These are phyloP conservation scores for Pichia norvegensis DNA, from an alignment of 1,139 yeast genomes.

Conservation along the genomic window DNA sequence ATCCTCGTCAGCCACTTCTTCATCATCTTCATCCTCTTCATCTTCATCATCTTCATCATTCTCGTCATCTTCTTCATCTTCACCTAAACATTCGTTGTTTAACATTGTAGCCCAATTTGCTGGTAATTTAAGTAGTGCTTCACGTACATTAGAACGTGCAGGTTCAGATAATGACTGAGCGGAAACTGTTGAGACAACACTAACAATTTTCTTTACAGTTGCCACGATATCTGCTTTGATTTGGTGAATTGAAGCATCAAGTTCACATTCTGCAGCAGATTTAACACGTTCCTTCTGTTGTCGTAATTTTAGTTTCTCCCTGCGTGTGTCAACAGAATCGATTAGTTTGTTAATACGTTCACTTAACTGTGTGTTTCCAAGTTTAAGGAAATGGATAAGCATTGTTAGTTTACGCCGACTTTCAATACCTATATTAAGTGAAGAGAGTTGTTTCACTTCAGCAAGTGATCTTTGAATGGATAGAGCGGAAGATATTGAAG, in stretches of 20 bases:
- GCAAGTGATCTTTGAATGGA: constrained; percentile 25
- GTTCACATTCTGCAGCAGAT: constrained; percentile 4
- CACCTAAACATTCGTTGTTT: constrained; percentile 23
- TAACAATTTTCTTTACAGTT: constrained; percentile 83
- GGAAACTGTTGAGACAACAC: constrained; percentile 76
- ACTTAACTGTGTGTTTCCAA: constrained; percentile 29
- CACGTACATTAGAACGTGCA: constrained; percentile 76
- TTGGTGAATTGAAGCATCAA: constrained; percentile 27
- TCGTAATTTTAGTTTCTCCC: constrained; percentile 8
- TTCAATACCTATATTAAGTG: constrained; percentile 28
- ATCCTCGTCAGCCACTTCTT: constrained; percentile 7
- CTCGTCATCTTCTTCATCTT: constrained; percentile 6
- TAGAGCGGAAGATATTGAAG: constrained; percentile 24
- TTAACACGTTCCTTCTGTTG: constrained; percentile 2
- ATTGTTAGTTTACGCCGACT: constrained; percentile 29
- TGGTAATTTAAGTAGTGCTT: constrained; percentile 69
- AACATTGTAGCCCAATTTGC: constrained; percentile 45
- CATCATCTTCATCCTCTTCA: constrained; percentile 5
- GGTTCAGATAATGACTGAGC: constrained; percentile 73
- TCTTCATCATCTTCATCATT: constrained; percentile 13
- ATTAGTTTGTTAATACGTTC: constrained; percentile 28
- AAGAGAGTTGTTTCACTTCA: constrained; percentile 27
- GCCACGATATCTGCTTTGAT: constrained; percentile 77
- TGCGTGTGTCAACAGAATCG: constrained; percentile 21
- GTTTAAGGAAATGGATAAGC: constrained; percentile 29